Percentiles rank a stretch among this genome's conserved stretches.
These are phyloP conservation scores for Coffea canephora DNA, from an alignment of 257 asterid species.

Conservation along the genomic window DNA sequence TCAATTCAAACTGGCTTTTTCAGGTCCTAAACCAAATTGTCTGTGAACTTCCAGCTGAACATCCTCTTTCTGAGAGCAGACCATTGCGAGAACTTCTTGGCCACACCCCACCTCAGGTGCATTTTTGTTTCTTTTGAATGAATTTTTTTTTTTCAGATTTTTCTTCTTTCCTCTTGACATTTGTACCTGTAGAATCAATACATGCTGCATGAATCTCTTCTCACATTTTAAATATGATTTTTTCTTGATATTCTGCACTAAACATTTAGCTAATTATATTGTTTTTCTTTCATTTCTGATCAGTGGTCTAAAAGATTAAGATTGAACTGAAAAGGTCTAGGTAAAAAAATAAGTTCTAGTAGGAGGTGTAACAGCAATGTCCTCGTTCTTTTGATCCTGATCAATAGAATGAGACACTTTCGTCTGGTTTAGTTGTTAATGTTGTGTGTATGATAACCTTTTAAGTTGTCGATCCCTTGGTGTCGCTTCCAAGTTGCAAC, in stretches of 20 bases:
- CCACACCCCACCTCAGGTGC: constrained; percentile 96
- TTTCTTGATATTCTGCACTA: not conserved
- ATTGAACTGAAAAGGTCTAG: not conserved
- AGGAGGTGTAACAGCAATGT: not conserved
- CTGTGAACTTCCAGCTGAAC: constrained; percentile 92
- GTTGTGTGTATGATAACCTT: not conserved
- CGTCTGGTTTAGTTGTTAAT: not conserved
- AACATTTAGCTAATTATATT: not conserved
- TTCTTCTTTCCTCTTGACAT: not conserved
- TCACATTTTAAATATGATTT: too few relatives aligned
- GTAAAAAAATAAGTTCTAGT: too few relatives aligned
- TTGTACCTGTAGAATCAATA: not conserved
- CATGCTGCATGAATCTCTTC: not conserved
- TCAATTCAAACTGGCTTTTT: constrained; percentile 6
- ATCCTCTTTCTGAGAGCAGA: constrained; percentile 90
- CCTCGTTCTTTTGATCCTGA: not conserved
- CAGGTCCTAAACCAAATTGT: constrained; percentile 95
- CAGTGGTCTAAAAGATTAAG: not conserved
- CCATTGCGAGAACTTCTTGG: constrained; percentile 98
- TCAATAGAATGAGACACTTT: too few relatives aligned
- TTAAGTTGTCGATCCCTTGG: not conserved
- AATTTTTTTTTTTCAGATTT: not conserved
- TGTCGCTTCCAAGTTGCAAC: not conserved
- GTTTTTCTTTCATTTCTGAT: not conserved
- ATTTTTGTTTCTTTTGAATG: not conserved